phyloP scores from a whole-genome alignment of 148 eudicot genomes.

The Heliamphora exappendiculata region DNA sequence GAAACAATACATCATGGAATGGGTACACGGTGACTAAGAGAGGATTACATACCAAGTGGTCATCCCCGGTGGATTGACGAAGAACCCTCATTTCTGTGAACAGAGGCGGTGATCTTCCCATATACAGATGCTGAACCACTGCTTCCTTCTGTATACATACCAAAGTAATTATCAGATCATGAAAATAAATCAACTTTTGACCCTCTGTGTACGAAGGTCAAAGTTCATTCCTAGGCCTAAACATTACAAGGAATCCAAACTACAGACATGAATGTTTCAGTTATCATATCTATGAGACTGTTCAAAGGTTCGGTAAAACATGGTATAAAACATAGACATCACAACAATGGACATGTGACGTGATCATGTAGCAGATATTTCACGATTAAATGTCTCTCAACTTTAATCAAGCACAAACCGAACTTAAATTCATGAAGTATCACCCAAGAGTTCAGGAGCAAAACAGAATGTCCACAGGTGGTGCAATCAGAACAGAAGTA shows the following conservation, averaged over 20 bases:
- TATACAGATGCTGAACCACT: constrained; percentile 59
- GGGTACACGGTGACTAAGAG: background rate
- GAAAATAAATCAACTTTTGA: background rate
- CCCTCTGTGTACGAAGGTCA: background rate
- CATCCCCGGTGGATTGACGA: constrained; percentile 63
- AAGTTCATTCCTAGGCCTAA: background rate
- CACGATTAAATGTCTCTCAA: background rate
- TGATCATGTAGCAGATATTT: background rate
- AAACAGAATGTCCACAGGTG: constrained; percentile 1
- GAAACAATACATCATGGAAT: background rate
- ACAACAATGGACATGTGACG: background rate
- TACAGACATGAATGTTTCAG: background rate
- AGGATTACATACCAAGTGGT: constrained; percentile 63
- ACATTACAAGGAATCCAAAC: background rate
- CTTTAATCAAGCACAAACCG: background rate
- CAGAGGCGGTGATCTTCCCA: constrained; percentile 87
- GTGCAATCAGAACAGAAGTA: background rate
- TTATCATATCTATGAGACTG: background rate
- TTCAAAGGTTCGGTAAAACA: background rate
- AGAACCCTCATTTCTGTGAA: constrained; percentile 87
- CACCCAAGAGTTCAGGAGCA: background rate
- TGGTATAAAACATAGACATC: background rate
- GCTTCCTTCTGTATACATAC: constrained; percentile 47
- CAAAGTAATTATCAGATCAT: constrained; percentile 12
- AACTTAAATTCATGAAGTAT: background rate